phyloP scores from a whole-genome alignment of 176 grass and related monocot genomes.

The Bonia amplexicaulis region DNA sequence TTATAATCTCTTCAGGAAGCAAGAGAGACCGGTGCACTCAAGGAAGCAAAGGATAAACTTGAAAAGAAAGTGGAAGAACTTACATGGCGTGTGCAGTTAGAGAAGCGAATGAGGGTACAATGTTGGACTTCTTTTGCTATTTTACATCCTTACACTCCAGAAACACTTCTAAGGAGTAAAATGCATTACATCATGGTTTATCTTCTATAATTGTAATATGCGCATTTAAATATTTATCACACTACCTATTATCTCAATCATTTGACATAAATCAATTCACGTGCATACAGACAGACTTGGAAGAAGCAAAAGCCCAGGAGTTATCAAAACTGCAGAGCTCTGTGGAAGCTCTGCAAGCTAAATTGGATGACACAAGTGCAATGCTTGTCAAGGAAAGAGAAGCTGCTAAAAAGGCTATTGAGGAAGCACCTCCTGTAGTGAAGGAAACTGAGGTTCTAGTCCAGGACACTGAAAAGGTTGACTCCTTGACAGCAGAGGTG shows the following conservation, averaged over 20 bases:
- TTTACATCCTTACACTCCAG: neutral
- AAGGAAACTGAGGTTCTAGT: conserved; percentile 80
- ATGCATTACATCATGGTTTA: neutral
- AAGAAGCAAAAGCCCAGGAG: conserved; percentile 89
- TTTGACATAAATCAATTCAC: conserved; percentile 40
- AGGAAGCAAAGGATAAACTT: conserved; percentile 98
- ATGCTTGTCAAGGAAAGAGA: conserved; percentile 79
- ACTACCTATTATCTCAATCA: conserved; percentile 7
- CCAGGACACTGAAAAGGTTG: conserved; percentile 87
- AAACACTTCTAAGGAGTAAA: conserved; percentile 13
- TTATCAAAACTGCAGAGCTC: conserved; percentile 75
- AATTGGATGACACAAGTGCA: conserved; percentile 75
- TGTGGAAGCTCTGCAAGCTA: conserved; percentile 76
- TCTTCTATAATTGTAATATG: conserved; percentile 4
- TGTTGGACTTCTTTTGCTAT: conserved; percentile 29
- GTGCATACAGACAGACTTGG: conserved; percentile 69
- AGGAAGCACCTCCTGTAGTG: conserved; percentile 81
- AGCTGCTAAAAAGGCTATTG: conserved; percentile 54
- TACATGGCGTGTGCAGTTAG: conserved; percentile 94
- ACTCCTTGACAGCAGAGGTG: conserved; percentile 73
- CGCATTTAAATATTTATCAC: conserved; percentile 2
- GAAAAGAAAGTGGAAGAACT: conserved; percentile 99
- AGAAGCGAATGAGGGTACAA: conserved; percentile 83
- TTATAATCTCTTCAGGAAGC: conserved; percentile 64
- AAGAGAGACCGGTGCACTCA: conserved; percentile 96